Evolutionary conservation across 75 land plant genomes (phyloP).

Genomic region (Gnetum montanum): DNA sequence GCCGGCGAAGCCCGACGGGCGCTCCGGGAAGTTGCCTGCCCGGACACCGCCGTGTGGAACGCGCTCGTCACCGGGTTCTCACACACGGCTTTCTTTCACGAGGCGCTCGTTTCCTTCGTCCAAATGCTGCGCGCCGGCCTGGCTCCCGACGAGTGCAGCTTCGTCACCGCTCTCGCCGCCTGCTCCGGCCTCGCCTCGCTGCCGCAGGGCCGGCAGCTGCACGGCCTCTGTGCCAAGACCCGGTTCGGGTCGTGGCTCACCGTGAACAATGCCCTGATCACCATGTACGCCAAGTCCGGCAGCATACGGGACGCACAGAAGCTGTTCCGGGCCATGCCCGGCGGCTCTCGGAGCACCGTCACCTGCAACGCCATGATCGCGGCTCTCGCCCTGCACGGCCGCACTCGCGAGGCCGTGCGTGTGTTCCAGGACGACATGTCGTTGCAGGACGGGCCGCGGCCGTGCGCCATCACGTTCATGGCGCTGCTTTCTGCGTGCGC

Average conservation of each 20-base stretch:
- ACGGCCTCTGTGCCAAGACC: not conserved
- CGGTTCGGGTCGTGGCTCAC: slow-evolving; percentile 4
- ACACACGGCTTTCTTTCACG: not conserved
- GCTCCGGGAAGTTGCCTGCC: too few relatives aligned
- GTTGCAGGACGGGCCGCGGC: slow-evolving; percentile 6
- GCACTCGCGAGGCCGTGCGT: not conserved
- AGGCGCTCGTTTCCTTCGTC: not conserved
- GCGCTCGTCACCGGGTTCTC: not conserved
- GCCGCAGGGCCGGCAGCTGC: slow-evolving; percentile 5
- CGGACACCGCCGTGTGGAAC: too few relatives aligned
- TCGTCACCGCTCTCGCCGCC: slow-evolving; percentile 8
- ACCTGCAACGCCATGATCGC: slow-evolving; percentile 13
- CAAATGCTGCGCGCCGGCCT: slow-evolving; percentile 5
- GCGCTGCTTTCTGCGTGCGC: slow-evolving; percentile 9
- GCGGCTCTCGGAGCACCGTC: not conserved
- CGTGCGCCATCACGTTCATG: slow-evolving; percentile 1
- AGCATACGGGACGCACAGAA: slow-evolving; percentile 2
- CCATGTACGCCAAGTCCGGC: slow-evolving; percentile 17
- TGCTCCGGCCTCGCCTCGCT: slow-evolving; percentile 1
- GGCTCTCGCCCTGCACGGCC: slow-evolving; percentile 5
- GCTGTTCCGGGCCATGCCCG: slow-evolving; percentile 8
- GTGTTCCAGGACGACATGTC: slow-evolving; percentile 3
- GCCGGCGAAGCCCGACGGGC: too few relatives aligned
- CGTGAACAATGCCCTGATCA: slow-evolving; percentile 10
- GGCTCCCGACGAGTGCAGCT: not conserved